These are phyloP conservation scores for Lantana camara DNA, from an alignment of 257 asterid genomes.

Conservation along the genomic window DNA sequence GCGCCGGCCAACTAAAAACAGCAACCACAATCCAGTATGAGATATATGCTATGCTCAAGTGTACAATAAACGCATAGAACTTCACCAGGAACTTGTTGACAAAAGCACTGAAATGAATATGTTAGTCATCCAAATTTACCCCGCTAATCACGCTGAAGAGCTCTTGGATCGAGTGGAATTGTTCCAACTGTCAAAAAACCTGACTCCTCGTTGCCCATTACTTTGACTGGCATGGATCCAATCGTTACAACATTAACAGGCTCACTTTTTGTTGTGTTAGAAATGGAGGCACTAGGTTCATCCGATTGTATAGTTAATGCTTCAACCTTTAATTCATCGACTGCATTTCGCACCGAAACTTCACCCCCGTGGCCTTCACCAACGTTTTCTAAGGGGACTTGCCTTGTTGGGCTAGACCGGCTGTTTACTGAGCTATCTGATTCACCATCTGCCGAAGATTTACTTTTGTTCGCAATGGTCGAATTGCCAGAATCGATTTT, in stretches of 20 bases:
- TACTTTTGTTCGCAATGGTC: constrained; percentile 16
- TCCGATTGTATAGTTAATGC: constrained; percentile 42
- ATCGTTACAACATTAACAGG: constrained; percentile 57
- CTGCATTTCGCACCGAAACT: too few species aligned
- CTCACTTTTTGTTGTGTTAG: constrained; percentile 32
- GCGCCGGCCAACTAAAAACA: constrained; percentile 16
- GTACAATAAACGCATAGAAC: constrained; percentile 10
- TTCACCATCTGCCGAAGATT: constrained; percentile 25
- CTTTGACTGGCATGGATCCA: constrained; percentile 77
- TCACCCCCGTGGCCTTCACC: constrained; percentile 12
- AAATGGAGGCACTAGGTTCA: constrained; percentile 26
- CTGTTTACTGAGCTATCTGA: constrained; percentile 23
- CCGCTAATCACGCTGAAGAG: constrained; percentile 41
- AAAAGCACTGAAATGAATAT: constrained; percentile 20
- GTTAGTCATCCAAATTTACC: constrained; percentile 25
- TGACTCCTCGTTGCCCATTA: constrained; percentile 43
- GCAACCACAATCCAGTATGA: constrained; percentile 22
- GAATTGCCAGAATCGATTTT: too few species aligned
- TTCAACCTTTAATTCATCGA: constrained; percentile 44
- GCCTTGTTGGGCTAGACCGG: constrained; percentile 21
- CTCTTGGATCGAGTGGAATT: constrained; percentile 71
- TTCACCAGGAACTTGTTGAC: constrained; percentile 14
- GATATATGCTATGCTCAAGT: constrained; percentile 15
- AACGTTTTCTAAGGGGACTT: not conserved
- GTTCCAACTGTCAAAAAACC: constrained; percentile 74